These are phyloP conservation scores for Filosporella fistucella DNA, from an alignment of 495 filamentous ascomycete species.

Conservation along the genomic window DNA sequence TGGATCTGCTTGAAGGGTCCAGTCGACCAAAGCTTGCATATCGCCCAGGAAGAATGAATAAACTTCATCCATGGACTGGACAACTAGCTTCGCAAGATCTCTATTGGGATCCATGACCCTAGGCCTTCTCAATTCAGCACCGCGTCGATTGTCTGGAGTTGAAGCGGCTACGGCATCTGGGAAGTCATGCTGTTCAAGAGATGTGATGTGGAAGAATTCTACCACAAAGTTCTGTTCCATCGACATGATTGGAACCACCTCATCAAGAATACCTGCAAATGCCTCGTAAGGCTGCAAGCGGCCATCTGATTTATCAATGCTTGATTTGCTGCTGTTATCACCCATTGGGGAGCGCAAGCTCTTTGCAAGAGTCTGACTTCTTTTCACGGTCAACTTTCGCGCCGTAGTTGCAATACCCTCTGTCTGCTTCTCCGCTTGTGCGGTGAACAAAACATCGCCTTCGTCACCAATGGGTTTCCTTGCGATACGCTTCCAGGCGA, in stretches of 20 bases:
- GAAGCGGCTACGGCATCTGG: conserved; percentile 66
- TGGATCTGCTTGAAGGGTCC: conserved; percentile 74
- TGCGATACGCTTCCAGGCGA: conserved; percentile 78
- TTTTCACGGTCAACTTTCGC: conserved; percentile 87
- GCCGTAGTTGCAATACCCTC: conserved; percentile 54
- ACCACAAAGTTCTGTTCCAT: conserved; percentile 94
- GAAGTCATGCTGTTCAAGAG: conserved; percentile 72
- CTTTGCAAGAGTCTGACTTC: conserved; percentile 74
- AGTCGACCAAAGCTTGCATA: conserved; percentile 77
- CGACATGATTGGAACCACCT: conserved; percentile 72
- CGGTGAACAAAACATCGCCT: conserved; percentile 79
- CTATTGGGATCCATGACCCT: conserved; percentile 81
- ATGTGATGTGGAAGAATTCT: conserved; percentile 87
- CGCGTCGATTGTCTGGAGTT: conserved; percentile 59
- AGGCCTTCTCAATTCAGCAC: conserved; percentile 64
- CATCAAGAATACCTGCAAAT: conserved; percentile 74
- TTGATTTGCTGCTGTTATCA: conserved; percentile 54
- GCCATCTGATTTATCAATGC: conserved; percentile 60
- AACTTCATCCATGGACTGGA: conserved; percentile 80
- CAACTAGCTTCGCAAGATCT: conserved; percentile 70
- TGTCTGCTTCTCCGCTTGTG: conserved; percentile 77
- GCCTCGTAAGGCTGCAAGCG: conserved; percentile 72
- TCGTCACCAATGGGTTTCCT: conserved; percentile 82
- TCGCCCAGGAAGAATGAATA: conserved; percentile 78
- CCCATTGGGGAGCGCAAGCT: conserved; percentile 65